These are phyloP conservation scores for Verticillium longisporum DNA, from an alignment of 2,329 filamentous ascomycete species.

Conservation along the genomic window DNA sequence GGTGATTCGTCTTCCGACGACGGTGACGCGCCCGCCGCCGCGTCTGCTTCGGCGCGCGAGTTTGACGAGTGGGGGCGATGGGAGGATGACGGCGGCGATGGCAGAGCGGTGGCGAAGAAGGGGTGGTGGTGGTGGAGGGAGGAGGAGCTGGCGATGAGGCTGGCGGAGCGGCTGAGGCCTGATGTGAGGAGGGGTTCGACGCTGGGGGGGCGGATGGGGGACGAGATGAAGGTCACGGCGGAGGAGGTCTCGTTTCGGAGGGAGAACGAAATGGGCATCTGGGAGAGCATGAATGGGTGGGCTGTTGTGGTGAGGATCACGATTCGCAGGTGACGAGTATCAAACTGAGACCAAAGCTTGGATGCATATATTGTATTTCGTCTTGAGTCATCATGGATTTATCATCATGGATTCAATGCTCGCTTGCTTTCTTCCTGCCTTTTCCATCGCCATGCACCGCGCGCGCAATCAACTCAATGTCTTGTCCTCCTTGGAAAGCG, in stretches of 20 bases:
- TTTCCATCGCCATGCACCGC: too few relatives aligned
- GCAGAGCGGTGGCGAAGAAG: not conserved
- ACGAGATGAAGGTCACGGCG: slow-evolving; percentile 30
- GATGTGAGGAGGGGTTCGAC: slow-evolving; percentile 20
- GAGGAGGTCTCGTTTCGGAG: slow-evolving; percentile 44
- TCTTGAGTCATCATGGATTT: not conserved
- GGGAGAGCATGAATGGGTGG: slow-evolving; percentile 43
- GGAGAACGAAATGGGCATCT: slow-evolving; percentile 44
- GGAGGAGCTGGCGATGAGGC: slow-evolving; percentile 34
- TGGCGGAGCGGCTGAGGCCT: slow-evolving; percentile 23
- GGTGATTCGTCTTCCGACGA: not conserved
- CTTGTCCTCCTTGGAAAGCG: not conserved
- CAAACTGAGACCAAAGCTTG: not conserved
- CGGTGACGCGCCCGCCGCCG: not conserved
- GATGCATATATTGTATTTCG: not conserved
- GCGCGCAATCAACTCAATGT: not conserved
- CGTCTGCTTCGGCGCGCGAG: slow-evolving; percentile 9
- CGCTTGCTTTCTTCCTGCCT: not conserved
- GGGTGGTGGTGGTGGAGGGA: slow-evolving; percentile 38
- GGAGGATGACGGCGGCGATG: slow-evolving; percentile 15
- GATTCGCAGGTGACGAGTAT: slow-evolving; percentile 5
- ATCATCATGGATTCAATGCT: not conserved
- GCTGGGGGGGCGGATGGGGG: slow-evolving; percentile 20
- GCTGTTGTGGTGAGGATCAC: slow-evolving; percentile 37
- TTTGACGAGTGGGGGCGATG: slow-evolving; percentile 42